Evolutionary conservation across 2,329 filamentous ascomycete species (phyloP), one percentile per base, ranked within the genome.

Genomic region (Lanzia echinophila): DNA sequence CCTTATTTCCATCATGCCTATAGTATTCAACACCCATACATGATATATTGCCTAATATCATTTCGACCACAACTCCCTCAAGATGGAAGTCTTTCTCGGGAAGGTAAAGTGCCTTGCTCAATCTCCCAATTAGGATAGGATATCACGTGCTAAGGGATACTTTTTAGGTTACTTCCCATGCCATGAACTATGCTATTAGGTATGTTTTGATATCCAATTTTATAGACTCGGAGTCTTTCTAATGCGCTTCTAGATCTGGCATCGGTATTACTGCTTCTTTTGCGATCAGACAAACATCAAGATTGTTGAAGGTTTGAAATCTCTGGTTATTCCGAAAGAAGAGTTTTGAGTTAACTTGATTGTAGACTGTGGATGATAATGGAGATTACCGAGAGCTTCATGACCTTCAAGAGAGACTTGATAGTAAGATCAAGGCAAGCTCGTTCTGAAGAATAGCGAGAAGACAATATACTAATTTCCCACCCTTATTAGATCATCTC

Each of bases 111-210:
- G 57, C 42, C 36, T 32, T 17, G 13, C 39, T 32, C 45, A 39
- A 24, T 32, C 38, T 32, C 33, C n/a, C 24, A 11, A n/a, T 22
- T 47, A 50, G 3, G 2, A 46, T 15, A 44, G n/a, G n/a, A n/a
- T n/a, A n/a, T 62, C 58, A 58, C 56, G 47, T 62, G 57, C 44
- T 65, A n/a, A 65, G 52, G 59, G 34, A 24, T 53, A 50, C 58
- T 17, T 15, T 39, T 45, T 13, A 84, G 81, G 72, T 84, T 61
- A 87, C 84, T 55, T 79, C 85, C 48, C 65, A 68, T 64, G 66
- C 67, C 19, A 65, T 95, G 79, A 95, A 90, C 73, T 95, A 94
- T 79, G 90, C 90, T 68, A 91, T 96, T 64, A 79, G 88, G 71
- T 74, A 53, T 22, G 53, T 39, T 46, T 1, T 15, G 19, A 15